Base-by-base conservation (phyloP, 768 basidiomycete species). In the Collybia sordida region DNA sequence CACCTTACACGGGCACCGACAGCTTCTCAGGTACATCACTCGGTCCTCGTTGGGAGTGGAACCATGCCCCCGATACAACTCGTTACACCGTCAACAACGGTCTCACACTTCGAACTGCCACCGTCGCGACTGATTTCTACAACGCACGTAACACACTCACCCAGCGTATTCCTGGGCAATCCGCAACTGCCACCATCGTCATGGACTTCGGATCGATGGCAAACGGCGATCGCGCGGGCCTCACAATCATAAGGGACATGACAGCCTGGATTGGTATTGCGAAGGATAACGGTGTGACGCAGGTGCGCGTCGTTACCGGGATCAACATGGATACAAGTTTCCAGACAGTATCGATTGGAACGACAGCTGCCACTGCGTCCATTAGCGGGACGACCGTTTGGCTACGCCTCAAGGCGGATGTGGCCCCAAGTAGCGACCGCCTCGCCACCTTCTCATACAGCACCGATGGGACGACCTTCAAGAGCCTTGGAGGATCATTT, bases 141-240 rank as follows among this genome's bases (percentile, higher is more conserved):
- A 44, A 47, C 9, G 58, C 58, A 15, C 58, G 58, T 24, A 59
- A 59, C 45, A 59, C 58, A 3, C 47, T 59, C 25, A 57, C 56
- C 12, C 56, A 51, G 39, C 52, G 58, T 22, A 48, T 46, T 17
- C 42, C 53, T 6, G 58, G 58, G 12, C 58, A 56, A 23, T 46
- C 42, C 17, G 51, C 56, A n/a, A 57, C 47, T 17, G 58, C 35
- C 6, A 57, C 56, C 17, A 59, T 59, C 36, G 45, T 43, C 21
- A 45, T 59, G 19, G 51, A 48, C 34, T 25, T 56, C 39, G 42
- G 42, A 9, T 28, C 27, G 27, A 57, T 59, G 53, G 42, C 42
- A 27, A 46, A 52, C 24, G 58, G 58, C 11, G 58, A 59, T 45
- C 53, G 50, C 36, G 51, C 58, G 11, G 56, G 56, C 35, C 56